Evolutionary conservation across 768 basidiomycete species (phyloP).

Genomic region (Chiua virens): DNA sequence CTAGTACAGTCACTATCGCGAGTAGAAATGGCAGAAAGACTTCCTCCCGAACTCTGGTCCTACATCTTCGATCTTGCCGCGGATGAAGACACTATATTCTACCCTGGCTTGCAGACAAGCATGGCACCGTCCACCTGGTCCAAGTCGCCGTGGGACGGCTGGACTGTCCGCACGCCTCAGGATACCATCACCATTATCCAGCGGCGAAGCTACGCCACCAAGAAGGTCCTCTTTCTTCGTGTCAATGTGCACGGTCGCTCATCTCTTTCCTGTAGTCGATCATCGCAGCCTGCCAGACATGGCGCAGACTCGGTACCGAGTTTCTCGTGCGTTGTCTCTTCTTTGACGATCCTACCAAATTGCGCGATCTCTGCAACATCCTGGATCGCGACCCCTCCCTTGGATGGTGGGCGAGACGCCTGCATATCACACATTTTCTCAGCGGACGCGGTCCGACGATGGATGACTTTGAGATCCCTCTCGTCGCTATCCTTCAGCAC

Average conservation of each 20-base stretch:
- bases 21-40: slow-evolving; percentile 33
- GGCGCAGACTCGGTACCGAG: slow-evolving; percentile 61
- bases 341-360: slow-evolving; percentile 58
- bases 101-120: slow-evolving; percentile 56
- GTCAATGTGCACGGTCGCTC: not conserved
- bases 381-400: slow-evolving; percentile 52
- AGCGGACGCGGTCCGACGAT: slow-evolving; percentile 40
- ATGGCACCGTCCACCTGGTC: slow-evolving; percentile 70
- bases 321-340: slow-evolving; percentile 69
- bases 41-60: slow-evolving; percentile 71
- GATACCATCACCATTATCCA: slow-evolving; percentile 60
- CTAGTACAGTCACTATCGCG: too few species aligned
- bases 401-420: slow-evolving; percentile 71
- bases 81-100: slow-evolving; percentile 69
- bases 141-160: slow-evolving; percentile 44
- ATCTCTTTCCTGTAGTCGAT: slow-evolving; percentile 48
- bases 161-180: slow-evolving; percentile 59
- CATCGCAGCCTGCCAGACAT: slow-evolving; percentile 63
- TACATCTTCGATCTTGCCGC: slow-evolving; percentile 71
- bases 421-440: slow-evolving; percentile 64
- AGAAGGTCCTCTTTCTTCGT: slow-evolving; percentile 48
- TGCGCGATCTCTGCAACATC: slow-evolving; percentile 50
- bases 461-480: slow-evolving; percentile 50
- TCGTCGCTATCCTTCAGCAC: slow-evolving; percentile 58
- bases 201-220: slow-evolving; percentile 59